Evolutionary conservation across 768 basidiomycete genomes (phyloP).

Genomic region (Termitomyces sp.): DNA sequence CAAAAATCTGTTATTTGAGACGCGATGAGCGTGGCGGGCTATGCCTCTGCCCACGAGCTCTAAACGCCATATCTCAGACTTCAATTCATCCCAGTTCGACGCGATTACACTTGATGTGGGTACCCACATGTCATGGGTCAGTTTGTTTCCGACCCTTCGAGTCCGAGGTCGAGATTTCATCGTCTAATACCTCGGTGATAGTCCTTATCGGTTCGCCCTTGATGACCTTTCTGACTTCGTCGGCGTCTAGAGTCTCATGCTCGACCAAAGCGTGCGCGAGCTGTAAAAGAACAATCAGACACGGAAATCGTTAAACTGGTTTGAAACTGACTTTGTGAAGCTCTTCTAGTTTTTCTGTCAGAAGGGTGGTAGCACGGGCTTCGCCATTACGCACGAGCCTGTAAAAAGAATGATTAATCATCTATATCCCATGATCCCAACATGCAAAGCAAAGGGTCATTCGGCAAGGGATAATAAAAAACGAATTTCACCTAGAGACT

Average conservation of each 20-base stretch:
- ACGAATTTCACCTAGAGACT: slow-evolving; percentile 60
- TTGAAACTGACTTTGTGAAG: slow-evolving; percentile 55
- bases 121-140: neutral
- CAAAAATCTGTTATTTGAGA: neutral
- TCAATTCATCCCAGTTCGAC: neutral
- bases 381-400: slow-evolving; percentile 67
- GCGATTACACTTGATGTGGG: neutral
- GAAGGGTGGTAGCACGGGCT: slow-evolving; percentile 54
- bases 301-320: slow-evolving; percentile 7
- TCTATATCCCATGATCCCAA: neutral
- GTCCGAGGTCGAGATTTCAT: slow-evolving; percentile 38
- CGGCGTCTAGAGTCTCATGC: slow-evolving; percentile 85
- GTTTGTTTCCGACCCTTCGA: slow-evolving; percentile 19
- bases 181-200: slow-evolving; percentile 59
- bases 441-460: neutral
- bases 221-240: slow-evolving; percentile 84
- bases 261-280: slow-evolving; percentile 90
- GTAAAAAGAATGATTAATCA: slow-evolving; percentile 15
- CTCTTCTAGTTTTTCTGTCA: slow-evolving; percentile 66
- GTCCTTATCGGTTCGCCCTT: slow-evolving; percentile 75
- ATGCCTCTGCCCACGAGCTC: neutral
- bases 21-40: neutral
- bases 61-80: neutral
- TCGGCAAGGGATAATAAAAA: neutral
- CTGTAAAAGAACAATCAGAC: slow-evolving; percentile 29